These are phyloP conservation scores for Psilocybe sp. DNA, from an alignment of 768 basidiomycete genomes.

Conservation along the genomic window DNA sequence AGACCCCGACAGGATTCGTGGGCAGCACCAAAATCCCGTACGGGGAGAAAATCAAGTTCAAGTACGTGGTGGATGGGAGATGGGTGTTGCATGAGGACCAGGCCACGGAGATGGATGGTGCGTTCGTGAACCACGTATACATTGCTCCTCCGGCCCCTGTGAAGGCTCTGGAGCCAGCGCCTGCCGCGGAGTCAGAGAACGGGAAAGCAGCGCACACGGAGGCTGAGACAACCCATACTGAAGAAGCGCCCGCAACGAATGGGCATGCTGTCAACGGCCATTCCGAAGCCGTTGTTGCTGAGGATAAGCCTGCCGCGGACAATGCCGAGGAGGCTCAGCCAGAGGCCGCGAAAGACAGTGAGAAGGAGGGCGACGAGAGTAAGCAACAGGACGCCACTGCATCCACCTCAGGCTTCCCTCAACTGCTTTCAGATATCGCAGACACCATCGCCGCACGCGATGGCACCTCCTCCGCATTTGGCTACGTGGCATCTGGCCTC, in stretches of 20 bases:
- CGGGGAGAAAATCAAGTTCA: conserved; percentile 65
- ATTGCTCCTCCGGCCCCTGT: conserved; percentile 46
- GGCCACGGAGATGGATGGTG: conserved; percentile 62
- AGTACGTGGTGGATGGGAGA: conserved; percentile 74
- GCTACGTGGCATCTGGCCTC: conserved; percentile 37
- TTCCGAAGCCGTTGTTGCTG: conserved; percentile 1
- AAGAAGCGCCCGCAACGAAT: conserved; percentile 7
- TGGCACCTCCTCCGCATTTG: conserved; percentile 34
- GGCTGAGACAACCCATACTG: conserved; percentile 3
- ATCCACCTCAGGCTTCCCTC: conserved; percentile 22
- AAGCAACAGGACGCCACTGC: conserved; percentile 11
- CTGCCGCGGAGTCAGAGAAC: not conserved
- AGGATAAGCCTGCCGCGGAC: conserved; percentile 9
- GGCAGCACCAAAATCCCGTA: conserved; percentile 55
- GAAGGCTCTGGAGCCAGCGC: conserved; percentile 5
- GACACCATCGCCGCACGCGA: conserved; percentile 35
- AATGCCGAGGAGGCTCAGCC: conserved; percentile 12
- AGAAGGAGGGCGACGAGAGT: conserved; percentile 8
- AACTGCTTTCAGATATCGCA: conserved; percentile 33
- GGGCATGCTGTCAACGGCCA: conserved; percentile 12
- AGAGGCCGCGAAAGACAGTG: conserved; percentile 6
- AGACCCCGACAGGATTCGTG: conserved; percentile 52
- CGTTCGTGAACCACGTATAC: conserved; percentile 72
- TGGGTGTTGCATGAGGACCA: conserved; percentile 56
- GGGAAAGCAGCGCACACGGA: not conserved